A percentile compares a stretch with the other conserved stretches of the same genome.
Conservation (phyloP, 2,329 filamentous ascomycete genomes). For the Aspergillus amoenus region DNA sequence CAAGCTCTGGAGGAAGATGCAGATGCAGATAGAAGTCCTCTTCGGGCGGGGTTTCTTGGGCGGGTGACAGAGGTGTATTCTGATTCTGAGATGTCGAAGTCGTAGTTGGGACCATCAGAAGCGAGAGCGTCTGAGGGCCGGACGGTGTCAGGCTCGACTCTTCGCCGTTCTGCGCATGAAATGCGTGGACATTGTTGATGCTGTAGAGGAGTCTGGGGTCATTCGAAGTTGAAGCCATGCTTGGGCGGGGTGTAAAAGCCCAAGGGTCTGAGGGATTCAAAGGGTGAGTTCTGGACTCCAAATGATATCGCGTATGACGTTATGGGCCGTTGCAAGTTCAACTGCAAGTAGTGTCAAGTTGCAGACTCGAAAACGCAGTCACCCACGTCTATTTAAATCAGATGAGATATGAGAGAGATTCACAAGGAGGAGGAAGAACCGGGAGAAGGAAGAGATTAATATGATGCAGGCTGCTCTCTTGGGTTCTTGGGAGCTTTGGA, state of each 20-base stretch:
- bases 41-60: constrained; percentile 59
- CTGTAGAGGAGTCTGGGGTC: constrained; percentile 44
- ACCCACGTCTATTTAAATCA: not conserved
- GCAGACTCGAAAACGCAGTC: not conserved
- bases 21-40: constrained; percentile 98
- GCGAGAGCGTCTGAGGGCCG: constrained; percentile 84
- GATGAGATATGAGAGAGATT: not conserved
- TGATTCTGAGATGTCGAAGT: constrained; percentile 60
- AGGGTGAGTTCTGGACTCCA: not conserved
- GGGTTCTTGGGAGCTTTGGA: constrained; percentile 10
- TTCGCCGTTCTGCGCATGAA: constrained; percentile 83
- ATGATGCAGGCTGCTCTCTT: constrained; percentile 13
- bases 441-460: constrained; percentile 4
- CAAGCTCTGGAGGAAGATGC: constrained; percentile 89
- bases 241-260: not conserved
- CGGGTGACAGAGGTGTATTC: constrained; percentile 31
- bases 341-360: not conserved
- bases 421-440: constrained; percentile 4
- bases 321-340: not conserved
- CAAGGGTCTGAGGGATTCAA: not conserved
- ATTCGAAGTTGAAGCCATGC: constrained; percentile 28
- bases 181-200: constrained; percentile 82
- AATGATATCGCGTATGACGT: not conserved
- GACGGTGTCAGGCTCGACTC: constrained; percentile 80
- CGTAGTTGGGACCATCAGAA: constrained; percentile 93